phyloP scores from a whole-genome alignment of 371 early-diverging fungal species.

The Dichotomocladium elegans region DNA sequence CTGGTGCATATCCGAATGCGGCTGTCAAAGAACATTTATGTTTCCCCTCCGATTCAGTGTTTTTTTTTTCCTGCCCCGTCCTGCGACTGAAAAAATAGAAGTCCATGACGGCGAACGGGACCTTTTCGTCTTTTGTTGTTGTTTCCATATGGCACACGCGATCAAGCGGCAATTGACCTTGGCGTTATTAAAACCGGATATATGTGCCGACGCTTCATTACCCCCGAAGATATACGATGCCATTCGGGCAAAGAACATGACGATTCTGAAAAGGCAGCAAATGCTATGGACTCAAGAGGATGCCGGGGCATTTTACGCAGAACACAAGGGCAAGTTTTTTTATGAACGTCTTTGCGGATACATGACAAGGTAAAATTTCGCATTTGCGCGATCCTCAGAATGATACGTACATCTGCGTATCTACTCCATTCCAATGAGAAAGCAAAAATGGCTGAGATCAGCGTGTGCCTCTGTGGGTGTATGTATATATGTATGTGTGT shows the following conservation, averaged over 20 bases:
- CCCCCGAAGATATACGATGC: slow-evolving; percentile 32
- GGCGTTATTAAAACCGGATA: slow-evolving; percentile 76
- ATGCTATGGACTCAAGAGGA: slow-evolving; percentile 60
- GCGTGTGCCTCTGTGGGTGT: background rate
- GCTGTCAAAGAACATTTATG: too few species aligned
- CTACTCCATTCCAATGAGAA: too few species aligned
- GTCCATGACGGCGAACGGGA: too few species aligned
- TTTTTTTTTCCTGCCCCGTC: too few species aligned
- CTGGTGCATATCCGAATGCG: too few species aligned
- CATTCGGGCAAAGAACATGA: slow-evolving; percentile 41
- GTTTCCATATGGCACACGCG: background rate
- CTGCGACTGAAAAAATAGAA: too few species aligned
- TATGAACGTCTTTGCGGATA: slow-evolving; percentile 66
- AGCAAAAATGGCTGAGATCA: background rate
- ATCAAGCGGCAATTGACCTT: slow-evolving; percentile 52
- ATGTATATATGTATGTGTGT: too few species aligned
- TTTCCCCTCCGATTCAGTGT: too few species aligned
- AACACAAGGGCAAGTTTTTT: slow-evolving; percentile 65
- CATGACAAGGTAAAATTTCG: slow-evolving; percentile 67
- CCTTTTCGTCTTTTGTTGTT: too few species aligned
- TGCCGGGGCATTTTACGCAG: slow-evolving; percentile 63
- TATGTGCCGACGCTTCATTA: slow-evolving; percentile 60
- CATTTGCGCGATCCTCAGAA: too few species aligned
- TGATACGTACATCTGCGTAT: background rate
- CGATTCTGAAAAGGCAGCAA: slow-evolving; percentile 37